Conservation (phyloP, 257 asterid species). For the Solanum virginianum region DNA sequence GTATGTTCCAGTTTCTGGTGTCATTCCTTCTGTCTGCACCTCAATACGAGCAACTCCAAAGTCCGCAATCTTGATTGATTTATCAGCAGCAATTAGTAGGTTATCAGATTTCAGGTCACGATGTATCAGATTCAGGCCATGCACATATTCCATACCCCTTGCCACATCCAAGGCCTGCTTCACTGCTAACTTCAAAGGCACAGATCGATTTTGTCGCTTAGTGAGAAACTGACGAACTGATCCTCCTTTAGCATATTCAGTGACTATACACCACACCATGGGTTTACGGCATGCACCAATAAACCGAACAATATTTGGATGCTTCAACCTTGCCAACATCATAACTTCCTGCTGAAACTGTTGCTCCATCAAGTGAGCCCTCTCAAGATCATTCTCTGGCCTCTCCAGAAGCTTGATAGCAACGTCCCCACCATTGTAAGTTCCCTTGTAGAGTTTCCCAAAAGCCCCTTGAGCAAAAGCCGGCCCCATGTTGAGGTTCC, state of each 20-base stretch:
- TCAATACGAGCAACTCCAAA: slow-evolving; percentile 98
- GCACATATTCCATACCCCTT: slow-evolving; percentile 95
- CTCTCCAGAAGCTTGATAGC: slow-evolving; percentile 93
- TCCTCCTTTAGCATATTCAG: slow-evolving; percentile 97
- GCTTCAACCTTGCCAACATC: slow-evolving; percentile 87
- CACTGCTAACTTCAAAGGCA: slow-evolving; percentile 88
- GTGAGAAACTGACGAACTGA: slow-evolving; percentile 86
- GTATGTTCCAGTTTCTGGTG: slow-evolving; percentile 99
- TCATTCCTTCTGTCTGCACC: slow-evolving; percentile 99
- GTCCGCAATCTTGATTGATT: slow-evolving; percentile 91
- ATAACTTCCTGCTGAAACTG: slow-evolving; percentile 97
- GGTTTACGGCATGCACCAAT: slow-evolving; percentile 94
- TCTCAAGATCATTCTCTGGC: slow-evolving; percentile 76
- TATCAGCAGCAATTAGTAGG: slow-evolving; percentile 84
- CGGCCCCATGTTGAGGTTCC: slow-evolving; percentile 94
- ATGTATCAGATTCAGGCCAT: slow-evolving; percentile 78
- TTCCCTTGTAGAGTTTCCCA: slow-evolving; percentile 89
- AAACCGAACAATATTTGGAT: slow-evolving; percentile 91
- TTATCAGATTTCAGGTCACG: slow-evolving; percentile 94
- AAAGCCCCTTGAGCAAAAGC: slow-evolving; percentile 99
- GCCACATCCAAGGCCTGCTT: slow-evolving; percentile 99
- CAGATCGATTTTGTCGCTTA: slow-evolving; percentile 74
- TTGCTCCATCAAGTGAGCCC: slow-evolving; percentile 90
- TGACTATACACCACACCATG: slow-evolving; percentile 97
- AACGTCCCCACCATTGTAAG: slow-evolving; percentile 84